Evolutionary conservation across 2,329 filamentous ascomycete species (phyloP), one percentile per base, ranked within the genome.

Genomic region (Phaeophleospora eucalypticola): DNA sequence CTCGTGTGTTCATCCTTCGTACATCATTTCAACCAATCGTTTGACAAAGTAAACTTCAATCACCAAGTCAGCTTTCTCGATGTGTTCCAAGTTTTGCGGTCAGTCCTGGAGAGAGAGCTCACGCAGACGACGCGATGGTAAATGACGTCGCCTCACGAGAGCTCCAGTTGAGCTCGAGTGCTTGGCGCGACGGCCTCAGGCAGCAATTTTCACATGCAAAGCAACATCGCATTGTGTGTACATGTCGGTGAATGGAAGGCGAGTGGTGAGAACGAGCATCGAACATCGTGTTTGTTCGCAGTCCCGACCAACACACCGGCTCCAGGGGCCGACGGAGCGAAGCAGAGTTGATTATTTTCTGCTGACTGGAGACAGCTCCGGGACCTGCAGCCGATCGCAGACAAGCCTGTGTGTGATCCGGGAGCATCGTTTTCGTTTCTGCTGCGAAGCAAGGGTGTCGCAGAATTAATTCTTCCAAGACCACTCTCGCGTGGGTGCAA

Each of bases 1-100:
- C 24, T 46, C 43, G 24, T 18, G 43, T 46, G 36, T 27, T 41
- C 43, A 40, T 37, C 15, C 4, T 34, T 16, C 10, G 7, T 7
- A 15, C 8, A 36, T 2, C 34, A 7, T 29, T 6, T 29, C 6
- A 29, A 12, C 24, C 24, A 29, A 29, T 29, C 24, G 24, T 6
- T 7, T 12, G 24, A 12, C 12, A 6, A 12, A 29, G 12, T 12
- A 29, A 29, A 12, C n/a, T n/a, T n/a, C n/a, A n/a, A 29, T 29
- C 7, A 12, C 7, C 6, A 29, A 7, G 24, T 29, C 12, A 7
- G 12, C 12, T 29, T 29, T 29, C 24, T 29, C 24, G 24, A 7
- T 12, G 12, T 29, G 6, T 6, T 7, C 24, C 24, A 29, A 29
- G 24, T 29, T 29, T 29, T 29, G 12, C 24, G 12, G 12, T 29